Percentiles rank a stretch among this genome's conserved stretches.
Conservation (phyloP, 768 basidiomycete species). For the Jaapia argillacea region DNA sequence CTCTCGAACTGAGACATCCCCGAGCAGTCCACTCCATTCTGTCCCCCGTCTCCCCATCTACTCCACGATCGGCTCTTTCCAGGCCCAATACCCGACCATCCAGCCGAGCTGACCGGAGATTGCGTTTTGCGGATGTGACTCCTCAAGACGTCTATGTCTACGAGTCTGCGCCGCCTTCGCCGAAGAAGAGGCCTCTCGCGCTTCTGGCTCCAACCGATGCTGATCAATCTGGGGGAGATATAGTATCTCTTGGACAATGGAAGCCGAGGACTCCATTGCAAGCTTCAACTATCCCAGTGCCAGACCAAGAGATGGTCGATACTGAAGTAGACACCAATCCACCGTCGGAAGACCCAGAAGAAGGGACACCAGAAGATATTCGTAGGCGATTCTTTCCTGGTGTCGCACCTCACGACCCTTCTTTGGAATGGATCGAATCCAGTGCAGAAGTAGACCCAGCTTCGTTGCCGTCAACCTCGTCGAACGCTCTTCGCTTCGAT, state of each 20-base stretch:
- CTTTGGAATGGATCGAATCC: conserved; percentile 68
- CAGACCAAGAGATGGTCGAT: not conserved
- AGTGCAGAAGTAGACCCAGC: conserved; percentile 18
- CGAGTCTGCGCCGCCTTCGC: conserved; percentile 72
- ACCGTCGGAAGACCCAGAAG: conserved; percentile 25
- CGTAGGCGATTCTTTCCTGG: conserved; percentile 76
- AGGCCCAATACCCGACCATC: conserved; percentile 49
- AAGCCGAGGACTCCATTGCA: conserved; percentile 2
- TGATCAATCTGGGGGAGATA: conserved; percentile 15
- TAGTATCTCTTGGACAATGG: conserved; percentile 32
- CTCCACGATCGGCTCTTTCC: conserved; percentile 34
- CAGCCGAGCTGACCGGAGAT: conserved; percentile 38
- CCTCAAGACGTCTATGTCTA: conserved; percentile 76
- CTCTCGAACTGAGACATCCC: not conserved
- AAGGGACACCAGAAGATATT: conserved; percentile 78
- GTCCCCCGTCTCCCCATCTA: not conserved
- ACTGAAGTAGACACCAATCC: too few relatives aligned
- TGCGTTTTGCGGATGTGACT: conserved; percentile 70
- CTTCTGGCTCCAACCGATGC: conserved; percentile 39
- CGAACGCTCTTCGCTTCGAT: conserved; percentile 46
- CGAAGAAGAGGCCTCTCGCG: conserved; percentile 47
- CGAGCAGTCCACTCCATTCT: not conserved
- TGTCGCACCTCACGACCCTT: conserved; percentile 57
- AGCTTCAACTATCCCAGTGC: not conserved
- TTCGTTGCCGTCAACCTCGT: conserved; percentile 10